Evolutionary conservation across 257 asterid species (phyloP).

Genomic region (Prunella vulgaris): DNA sequence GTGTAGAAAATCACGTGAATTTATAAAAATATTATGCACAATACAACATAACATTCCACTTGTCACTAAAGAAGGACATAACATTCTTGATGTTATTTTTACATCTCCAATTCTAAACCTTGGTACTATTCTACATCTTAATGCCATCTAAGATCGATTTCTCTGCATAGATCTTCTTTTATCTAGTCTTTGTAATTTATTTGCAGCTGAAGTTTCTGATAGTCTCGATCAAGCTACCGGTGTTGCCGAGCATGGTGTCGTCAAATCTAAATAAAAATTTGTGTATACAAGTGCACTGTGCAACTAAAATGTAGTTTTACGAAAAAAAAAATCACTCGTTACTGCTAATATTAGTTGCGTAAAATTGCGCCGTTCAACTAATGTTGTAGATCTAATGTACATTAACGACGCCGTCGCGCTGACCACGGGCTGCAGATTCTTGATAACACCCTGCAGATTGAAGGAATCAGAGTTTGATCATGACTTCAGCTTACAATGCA

Average conservation of each 20-base stretch:
- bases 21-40: too few relatives aligned
- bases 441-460: conserved; percentile 37
- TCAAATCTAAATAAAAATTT: too few relatives aligned
- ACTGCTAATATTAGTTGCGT: too few relatives aligned
- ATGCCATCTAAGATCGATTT: neutral
- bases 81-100: conserved; percentile 63
- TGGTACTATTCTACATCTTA: conserved; percentile 35
- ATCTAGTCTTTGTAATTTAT: neutral
- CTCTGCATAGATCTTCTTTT: conserved; percentile 6
- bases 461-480: conserved; percentile 34
- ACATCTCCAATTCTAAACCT: conserved; percentile 67
- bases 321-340: too few relatives aligned
- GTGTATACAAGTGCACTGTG: conserved; percentile 42
- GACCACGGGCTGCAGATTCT: conserved; percentile 40
- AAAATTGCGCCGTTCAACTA: too few relatives aligned
- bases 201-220: conserved; percentile 60
- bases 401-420: conserved; percentile 1
- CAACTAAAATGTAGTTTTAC: too few relatives aligned
- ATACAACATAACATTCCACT: conserved; percentile 66
- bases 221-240: conserved; percentile 56
- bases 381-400: neutral
- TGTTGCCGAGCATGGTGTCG: conserved; percentile 63
- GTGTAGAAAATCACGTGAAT: too few relatives aligned
- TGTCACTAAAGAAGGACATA: conserved; percentile 63
- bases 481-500: too few relatives aligned